Base-by-base conservation (phyloP, 2,329 filamentous ascomycete genomes). In the Leptographium lundbergii region DNA sequence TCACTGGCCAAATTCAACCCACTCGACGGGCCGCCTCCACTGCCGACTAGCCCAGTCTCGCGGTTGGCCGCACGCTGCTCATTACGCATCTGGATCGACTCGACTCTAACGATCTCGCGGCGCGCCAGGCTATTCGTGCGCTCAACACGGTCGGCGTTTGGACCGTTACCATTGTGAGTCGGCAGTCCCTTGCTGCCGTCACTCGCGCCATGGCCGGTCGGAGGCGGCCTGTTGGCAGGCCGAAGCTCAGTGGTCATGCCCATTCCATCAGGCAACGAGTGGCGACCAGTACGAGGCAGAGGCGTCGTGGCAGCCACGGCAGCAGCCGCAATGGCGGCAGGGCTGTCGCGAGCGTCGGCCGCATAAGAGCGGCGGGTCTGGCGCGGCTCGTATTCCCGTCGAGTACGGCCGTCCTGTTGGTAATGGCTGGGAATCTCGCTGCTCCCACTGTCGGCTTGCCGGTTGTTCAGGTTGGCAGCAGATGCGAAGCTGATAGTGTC, bases 101-200 rank as follows among this genome's bases (percentile, higher is more conserved):
- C 79, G 56, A 75, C 75, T 2, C 78, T 75, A 0, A 74, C 73
- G 47, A 82, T 75, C 63, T 81, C 79, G 27, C 78, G 76, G 11
- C 74, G 73, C 10, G 80, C 80, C 10, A 80, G 69, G 27, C 68
- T 69, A 61, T 75, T 76, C 19, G 79, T 76, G 50, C 78, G 73
- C 61, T 81, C 76, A 2, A 79, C 65, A 6, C 69, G 65, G 59
- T 72, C 68, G 10, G 59, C 39, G 22, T 61, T 65, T 45, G 58
- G 47, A 45, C 42, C 51, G 54, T 19, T 57, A 17, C 48, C 51
- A 25, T 54, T 50, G 39, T 13, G 29, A 4, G 17, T 17, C 10
- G 24, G n/a, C 19, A 24, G 47, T n/a, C 25, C 10, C 22, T 22
- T 22, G 14, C 25, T 17, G 25, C 39, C 14, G n/a, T 36, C n/a